These are phyloP conservation scores for Rhizopogon sp. DNA, from an alignment of 768 basidiomycete species.

Conservation along the genomic window DNA sequence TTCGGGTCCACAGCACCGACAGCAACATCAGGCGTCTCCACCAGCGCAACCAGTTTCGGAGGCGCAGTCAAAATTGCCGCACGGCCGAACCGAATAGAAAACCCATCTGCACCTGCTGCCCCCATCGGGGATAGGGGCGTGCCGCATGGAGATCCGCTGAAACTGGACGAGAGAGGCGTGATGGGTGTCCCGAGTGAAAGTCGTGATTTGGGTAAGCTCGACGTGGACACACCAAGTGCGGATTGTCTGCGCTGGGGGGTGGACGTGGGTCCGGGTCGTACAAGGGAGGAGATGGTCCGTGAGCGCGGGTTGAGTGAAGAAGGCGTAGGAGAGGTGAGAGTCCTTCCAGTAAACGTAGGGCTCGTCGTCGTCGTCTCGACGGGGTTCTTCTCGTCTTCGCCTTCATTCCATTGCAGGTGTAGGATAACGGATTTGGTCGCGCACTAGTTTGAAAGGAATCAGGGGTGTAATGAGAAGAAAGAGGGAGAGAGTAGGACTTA, in stretches of 20 bases:
- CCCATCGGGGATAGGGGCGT: constrained; percentile 27
- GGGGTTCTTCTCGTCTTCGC: constrained; percentile 27
- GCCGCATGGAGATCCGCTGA: constrained; percentile 14
- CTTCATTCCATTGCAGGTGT: constrained; percentile 84
- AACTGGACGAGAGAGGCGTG: constrained; percentile 33
- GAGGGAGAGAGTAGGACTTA: constrained; percentile 27
- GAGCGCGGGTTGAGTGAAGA: constrained; percentile 29
- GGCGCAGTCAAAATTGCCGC: constrained; percentile 78
- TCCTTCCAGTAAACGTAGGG: constrained; percentile 16
- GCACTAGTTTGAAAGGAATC: constrained; percentile 43
- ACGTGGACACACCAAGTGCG: constrained; percentile 18
- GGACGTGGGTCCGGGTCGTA: constrained; percentile 46
- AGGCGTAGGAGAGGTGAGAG: constrained; percentile 23
- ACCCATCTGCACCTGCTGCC: constrained; percentile 25
- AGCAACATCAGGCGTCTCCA: constrained; percentile 87
- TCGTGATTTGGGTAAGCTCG: constrained; percentile 36
- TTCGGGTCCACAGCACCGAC: constrained; percentile 83
- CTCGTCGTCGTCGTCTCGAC: constrained; percentile 15
- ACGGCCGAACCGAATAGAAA: constrained; percentile 53
- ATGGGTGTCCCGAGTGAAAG: constrained; percentile 37
- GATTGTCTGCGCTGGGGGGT: constrained; percentile 38
- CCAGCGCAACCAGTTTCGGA: constrained; percentile 77
- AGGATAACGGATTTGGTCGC: constrained; percentile 85
- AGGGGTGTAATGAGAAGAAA: neutral
- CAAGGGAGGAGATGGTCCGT: constrained; percentile 47